Evolutionary conservation across 1,139 yeast genomes (phyloP), one percentile per base, ranked within the genome.

Genomic region (Magnusiomyces suaveolens): DNA sequence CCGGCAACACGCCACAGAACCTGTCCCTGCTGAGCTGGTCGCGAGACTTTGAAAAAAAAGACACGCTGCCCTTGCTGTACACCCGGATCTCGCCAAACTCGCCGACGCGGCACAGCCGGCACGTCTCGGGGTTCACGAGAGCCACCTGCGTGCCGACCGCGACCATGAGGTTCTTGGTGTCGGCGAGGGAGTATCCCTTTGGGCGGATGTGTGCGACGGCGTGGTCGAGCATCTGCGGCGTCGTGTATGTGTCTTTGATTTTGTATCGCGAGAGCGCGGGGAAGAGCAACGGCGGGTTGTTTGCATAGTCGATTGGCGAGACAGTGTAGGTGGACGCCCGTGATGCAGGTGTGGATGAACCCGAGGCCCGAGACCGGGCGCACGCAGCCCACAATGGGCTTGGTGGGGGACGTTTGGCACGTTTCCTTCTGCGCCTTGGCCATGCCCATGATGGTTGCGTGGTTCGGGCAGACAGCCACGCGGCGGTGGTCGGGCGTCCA

Each of bases 71-170:
- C 61, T 89, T 96, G 0, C 96, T 85, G 59, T 86, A 80, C 1
- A 92, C 92, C 98, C 98, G 92, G 48, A 92, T 89, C 70, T 92
- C 98, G 43, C 99, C 99, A 67, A 82, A 84, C 67, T 94, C 98
- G n/a, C 97, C 97, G 56, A 83, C 84, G 58, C 79, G 81, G 68
- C 98, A 92, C 20, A 89, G 72, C 53, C 74, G 72, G 51, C 80
- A 71, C 0, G 97, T 92, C 66, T 90, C 97, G 0, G 98, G 98
- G 62, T 94, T 94, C 3, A 92, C 97, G 59, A 92, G 87, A 0
- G 96, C 94, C 46, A 94, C 81, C 66, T 89, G 95, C 0, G 97
- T 87, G 65, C 95, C 87, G 18, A 89, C 92, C 0, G 97, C 95
- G 0, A 90, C 97, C 79, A 90, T 86, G 8, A 92, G 70, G 64